Evolutionary conservation across 225 moss, liverwort and hornwort genomes (phyloP).

Genomic region (Rhytidiadelphus loreus): DNA sequence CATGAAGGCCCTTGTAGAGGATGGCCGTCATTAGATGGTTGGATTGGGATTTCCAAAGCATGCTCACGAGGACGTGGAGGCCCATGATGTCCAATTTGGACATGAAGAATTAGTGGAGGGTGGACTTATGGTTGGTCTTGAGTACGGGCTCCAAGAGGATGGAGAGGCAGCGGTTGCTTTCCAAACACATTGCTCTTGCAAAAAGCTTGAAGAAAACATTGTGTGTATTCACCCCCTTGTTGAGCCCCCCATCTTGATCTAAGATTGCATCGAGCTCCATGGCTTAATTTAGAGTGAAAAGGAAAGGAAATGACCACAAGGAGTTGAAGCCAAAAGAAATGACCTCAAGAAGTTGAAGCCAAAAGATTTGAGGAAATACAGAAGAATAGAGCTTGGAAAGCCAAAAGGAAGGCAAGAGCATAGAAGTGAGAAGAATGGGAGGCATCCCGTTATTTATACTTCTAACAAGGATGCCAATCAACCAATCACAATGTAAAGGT

Average conservation of each 20-base stretch:
- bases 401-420: background rate
- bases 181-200: background rate
- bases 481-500: background rate
- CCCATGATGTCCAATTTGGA: rapidly evolving
- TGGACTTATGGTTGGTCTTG: background rate
- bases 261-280: background rate
- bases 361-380: background rate
- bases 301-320: background rate
- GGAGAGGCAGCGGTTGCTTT: background rate
- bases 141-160: background rate
- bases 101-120: background rate
- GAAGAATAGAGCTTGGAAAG: background rate
- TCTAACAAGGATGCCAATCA: background rate
- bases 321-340: background rate
- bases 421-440: too few species aligned
- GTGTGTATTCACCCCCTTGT: background rate
- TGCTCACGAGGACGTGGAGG: background rate
- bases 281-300: too few species aligned
- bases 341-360: too few species aligned
- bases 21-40: background rate
- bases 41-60: background rate
- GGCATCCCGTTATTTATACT: background rate
- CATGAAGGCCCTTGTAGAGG: background rate
- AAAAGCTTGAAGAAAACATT: background rate
- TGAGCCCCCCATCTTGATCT: background rate